phyloP scores from a whole-genome alignment of 306 rosid species.

The Medicago arabica region DNA sequence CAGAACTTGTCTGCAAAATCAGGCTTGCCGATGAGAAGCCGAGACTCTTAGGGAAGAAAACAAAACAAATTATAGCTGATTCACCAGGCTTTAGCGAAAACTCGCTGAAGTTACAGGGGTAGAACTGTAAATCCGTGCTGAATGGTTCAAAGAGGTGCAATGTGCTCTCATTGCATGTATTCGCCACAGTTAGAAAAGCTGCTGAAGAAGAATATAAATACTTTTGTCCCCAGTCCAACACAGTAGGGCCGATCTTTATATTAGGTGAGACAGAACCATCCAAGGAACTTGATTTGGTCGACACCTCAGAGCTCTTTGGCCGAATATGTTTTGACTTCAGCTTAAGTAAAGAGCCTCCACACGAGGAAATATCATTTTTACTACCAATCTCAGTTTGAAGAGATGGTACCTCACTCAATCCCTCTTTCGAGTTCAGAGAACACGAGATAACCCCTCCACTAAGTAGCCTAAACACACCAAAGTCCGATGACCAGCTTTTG shows the following conservation, averaged over 20 bases:
- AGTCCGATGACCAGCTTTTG: slow-evolving; percentile 75
- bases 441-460: slow-evolving; percentile 78
- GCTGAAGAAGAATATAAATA: slow-evolving; percentile 71
- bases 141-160: slow-evolving; percentile 88
- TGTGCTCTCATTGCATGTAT: slow-evolving; percentile 75
- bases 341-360: slow-evolving; percentile 56
- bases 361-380: slow-evolving; percentile 58
- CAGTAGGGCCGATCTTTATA: slow-evolving; percentile 72
- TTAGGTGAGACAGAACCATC: slow-evolving; percentile 58
- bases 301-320: slow-evolving; percentile 54
- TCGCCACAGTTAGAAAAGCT: slow-evolving; percentile 74
- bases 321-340: slow-evolving; percentile 55
- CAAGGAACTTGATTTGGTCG: slow-evolving; percentile 50
- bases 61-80: slow-evolving; percentile 67
- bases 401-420: slow-evolving; percentile 52
- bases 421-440: slow-evolving; percentile 71
- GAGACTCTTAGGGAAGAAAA: slow-evolving; percentile 76
- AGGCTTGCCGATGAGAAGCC: slow-evolving; percentile 81
- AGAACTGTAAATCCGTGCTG: slow-evolving; percentile 87
- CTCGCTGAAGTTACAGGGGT: slow-evolving; percentile 85
- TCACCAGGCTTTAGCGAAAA: slow-evolving; percentile 80
- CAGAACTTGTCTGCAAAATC: slow-evolving; percentile 87
- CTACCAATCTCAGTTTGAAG: slow-evolving; percentile 54
- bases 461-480: slow-evolving; percentile 77
- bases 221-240: slow-evolving; percentile 82